These are phyloP conservation scores for Candida stauntonica DNA, from an alignment of 805 yeast genomes.

Conservation along the genomic window DNA sequence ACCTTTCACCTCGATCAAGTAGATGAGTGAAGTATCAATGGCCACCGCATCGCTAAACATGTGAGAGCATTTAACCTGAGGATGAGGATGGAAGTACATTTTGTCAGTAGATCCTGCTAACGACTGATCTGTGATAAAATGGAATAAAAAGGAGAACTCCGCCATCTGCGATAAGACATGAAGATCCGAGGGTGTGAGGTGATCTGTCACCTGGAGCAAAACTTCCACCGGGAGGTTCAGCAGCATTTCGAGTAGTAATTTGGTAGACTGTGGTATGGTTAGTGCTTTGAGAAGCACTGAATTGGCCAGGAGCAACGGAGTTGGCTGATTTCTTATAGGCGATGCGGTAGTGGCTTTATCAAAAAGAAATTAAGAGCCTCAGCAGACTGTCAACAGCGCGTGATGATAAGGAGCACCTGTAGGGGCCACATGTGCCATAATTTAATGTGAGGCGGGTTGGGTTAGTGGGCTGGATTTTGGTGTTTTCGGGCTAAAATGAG, in stretches of 20 bases:
- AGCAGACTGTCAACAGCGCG: neutral
- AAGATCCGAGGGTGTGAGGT: constrained; percentile 14
- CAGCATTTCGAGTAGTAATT: constrained; percentile 2
- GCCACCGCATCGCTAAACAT: constrained; percentile 3
- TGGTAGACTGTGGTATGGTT: neutral
- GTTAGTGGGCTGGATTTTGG: no score
- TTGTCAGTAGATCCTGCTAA: neutral
- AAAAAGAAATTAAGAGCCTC: no score
- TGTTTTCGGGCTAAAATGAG: no score
- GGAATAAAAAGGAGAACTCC: constrained; percentile 12
- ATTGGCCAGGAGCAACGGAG: no score
- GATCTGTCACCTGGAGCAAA: constrained; percentile 12
- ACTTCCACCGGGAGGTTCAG: constrained; percentile 12
- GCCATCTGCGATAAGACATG: constrained; percentile 7
- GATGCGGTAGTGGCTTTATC: no score
- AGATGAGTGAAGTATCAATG: constrained; percentile 13
- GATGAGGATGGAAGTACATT: constrained; percentile 10
- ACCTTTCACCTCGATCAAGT: constrained; percentile 15
- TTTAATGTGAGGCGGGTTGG: neutral
- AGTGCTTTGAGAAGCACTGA: no score
- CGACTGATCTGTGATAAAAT: constrained; percentile 7
- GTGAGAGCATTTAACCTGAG: constrained; percentile 1
- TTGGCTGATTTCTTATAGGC: neutral
- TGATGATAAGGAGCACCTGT: neutral
- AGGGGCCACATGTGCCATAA: neutral